Evolutionary conservation across 1,284 basidiomycete genomes (phyloP).

Genomic region (Malassezia sympodialis): DNA sequence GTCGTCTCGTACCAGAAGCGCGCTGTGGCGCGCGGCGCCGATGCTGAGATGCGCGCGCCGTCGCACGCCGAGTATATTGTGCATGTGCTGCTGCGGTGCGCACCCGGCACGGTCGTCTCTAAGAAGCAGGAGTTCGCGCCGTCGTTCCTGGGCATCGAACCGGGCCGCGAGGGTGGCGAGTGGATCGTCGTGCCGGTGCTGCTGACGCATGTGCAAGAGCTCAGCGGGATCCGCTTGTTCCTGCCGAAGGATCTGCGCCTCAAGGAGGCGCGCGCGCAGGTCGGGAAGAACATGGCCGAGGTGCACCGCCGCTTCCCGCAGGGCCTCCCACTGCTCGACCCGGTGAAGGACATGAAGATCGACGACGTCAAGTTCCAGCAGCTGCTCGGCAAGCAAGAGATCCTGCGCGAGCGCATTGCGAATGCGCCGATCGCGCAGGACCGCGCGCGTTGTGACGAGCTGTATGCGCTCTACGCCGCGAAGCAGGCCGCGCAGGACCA

Average conservation of each 20-base stretch:
- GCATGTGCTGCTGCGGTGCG: conserved; percentile 81
- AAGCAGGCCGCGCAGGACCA: conserved; percentile 65
- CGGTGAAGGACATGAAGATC: conserved; percentile 90
- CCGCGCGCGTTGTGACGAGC: conserved; percentile 62
- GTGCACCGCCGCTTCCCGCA: conserved; percentile 74
- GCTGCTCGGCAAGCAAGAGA: conserved; percentile 51
- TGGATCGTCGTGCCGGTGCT: conserved; percentile 81
- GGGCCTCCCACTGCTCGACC: conserved; percentile 81
- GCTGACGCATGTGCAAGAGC: conserved; percentile 71
- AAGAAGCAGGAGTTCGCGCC: conserved; percentile 16
- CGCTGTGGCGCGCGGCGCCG: conserved; percentile 49
- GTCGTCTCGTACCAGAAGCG: conserved; percentile 87
- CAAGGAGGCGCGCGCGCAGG: conserved; percentile 65
- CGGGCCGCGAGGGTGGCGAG: conserved; percentile 47
- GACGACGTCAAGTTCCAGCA: conserved; percentile 84
- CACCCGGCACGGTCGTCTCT: conserved; percentile 58
- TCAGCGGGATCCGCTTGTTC: conserved; percentile 77
- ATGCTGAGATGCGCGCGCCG: conserved; percentile 54
- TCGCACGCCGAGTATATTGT: conserved; percentile 81
- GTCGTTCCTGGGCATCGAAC: conserved; percentile 22
- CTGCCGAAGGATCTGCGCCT: conserved; percentile 80
- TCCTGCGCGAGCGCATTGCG: conserved; percentile 26
- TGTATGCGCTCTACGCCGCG: conserved; percentile 68
- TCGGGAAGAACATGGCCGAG: conserved; percentile 80
- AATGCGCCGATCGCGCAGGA: conserved; percentile 36